Percentiles rank a stretch among this genome's conserved stretches.
Evolutionary conservation across 257 asterid genomes (phyloP).

Genomic region (Prunella vulgaris): DNA sequence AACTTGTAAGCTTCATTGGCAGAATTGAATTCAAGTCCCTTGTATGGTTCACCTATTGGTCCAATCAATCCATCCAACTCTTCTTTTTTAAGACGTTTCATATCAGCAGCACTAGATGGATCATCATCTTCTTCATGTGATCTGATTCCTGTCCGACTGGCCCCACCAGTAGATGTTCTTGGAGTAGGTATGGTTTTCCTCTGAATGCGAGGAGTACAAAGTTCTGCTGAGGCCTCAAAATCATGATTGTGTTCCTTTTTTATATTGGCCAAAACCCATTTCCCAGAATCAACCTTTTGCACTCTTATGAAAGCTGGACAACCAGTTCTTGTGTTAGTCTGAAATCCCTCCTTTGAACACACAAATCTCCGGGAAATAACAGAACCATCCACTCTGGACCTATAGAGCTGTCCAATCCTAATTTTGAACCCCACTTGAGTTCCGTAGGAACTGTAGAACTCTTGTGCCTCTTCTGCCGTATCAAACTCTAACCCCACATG

Average conservation of each 20-base stretch:
- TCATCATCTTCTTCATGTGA: conserved; percentile 78
- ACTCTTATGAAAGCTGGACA: conserved; percentile 90
- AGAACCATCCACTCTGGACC: conserved; percentile 83
- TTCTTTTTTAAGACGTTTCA: conserved; percentile 69
- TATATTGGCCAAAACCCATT: conserved; percentile 78
- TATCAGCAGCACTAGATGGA: conserved; percentile 49
- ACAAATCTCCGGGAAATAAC: conserved; percentile 85
- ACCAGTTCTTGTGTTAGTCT: conserved; percentile 83
- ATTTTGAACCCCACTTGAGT: conserved; percentile 74
- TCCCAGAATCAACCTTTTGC: conserved; percentile 77
- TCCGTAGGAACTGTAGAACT: conserved; percentile 66
- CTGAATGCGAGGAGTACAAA: conserved; percentile 54
- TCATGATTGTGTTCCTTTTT: conserved; percentile 90
- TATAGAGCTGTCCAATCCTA: conserved; percentile 86
- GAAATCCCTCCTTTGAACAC: conserved; percentile 93
- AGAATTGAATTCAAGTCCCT: conserved; percentile 71
- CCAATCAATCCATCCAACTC: conserved; percentile 43
- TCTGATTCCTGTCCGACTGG: conserved; percentile 85
- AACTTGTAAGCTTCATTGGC: conserved; percentile 84
- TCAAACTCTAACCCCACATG: conserved; percentile 75
- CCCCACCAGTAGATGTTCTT: conserved; percentile 53
- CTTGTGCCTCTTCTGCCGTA: conserved; percentile 89
- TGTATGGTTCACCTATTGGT: conserved; percentile 58
- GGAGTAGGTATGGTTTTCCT: conserved; percentile 64
- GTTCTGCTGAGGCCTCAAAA: conserved; percentile 53